Conservation (phyloP, 352 stramenopile genomes). For the Pythium chondricola region DNA sequence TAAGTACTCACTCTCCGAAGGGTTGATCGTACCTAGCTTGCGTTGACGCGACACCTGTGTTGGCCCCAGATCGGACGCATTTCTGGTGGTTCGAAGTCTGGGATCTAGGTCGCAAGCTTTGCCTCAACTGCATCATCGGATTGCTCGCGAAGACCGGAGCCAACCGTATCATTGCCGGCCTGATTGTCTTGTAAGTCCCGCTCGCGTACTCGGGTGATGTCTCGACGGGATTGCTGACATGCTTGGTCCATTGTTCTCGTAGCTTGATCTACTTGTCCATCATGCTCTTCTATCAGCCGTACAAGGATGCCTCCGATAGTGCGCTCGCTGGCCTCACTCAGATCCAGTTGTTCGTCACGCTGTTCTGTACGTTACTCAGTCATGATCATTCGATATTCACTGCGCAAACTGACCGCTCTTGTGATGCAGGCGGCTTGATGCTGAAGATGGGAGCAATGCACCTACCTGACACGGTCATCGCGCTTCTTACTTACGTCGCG, state of each 20-base stretch:
- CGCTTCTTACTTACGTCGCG: conserved; percentile 42
- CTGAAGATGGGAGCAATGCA: conserved; percentile 58
- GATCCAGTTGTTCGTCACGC: conserved; percentile 73
- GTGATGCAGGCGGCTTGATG: conserved; percentile 52
- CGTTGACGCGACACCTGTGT: neutral
- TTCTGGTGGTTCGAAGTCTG: conserved; percentile 83
- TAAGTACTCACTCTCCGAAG: conserved; percentile 20
- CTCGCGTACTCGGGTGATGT: neutral
- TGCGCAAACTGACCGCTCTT: too few species aligned
- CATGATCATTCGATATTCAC: neutral
- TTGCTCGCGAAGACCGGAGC: conserved; percentile 54
- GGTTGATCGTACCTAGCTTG: neutral
- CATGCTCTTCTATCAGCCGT: conserved; percentile 67
- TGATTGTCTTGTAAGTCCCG: conserved; percentile 54
- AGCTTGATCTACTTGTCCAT: conserved; percentile 74
- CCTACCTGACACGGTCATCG: conserved; percentile 33
- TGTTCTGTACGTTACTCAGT: conserved; percentile 49
- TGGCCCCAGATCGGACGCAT: conserved; percentile 29
- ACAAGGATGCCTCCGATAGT: conserved; percentile 55
- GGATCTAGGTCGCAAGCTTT: conserved; percentile 66
- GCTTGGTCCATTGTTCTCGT: neutral
- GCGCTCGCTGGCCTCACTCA: conserved; percentile 54
- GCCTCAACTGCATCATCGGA: conserved; percentile 60
- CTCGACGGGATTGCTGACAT: neutral
- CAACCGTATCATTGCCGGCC: conserved; percentile 60